Evolutionary conservation across 2,329 filamentous ascomycete species (phyloP).

Genomic region (Fusarium duplospermum): DNA sequence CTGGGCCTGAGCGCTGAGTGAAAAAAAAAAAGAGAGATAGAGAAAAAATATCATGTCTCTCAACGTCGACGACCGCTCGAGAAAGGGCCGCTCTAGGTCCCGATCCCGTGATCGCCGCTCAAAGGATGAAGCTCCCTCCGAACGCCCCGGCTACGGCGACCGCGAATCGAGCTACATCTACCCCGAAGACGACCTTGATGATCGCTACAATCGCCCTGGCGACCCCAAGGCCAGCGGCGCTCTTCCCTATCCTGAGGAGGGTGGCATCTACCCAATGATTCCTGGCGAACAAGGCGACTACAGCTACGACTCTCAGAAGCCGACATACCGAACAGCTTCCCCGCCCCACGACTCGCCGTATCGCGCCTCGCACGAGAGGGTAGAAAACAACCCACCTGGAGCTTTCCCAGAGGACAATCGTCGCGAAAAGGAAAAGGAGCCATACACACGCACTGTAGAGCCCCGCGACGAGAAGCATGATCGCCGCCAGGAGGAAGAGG

Average conservation of each 20-base stretch:
- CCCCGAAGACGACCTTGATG: slow-evolving; percentile 56
- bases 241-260: slow-evolving; percentile 55
- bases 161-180: slow-evolving; percentile 57
- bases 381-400: slow-evolving; percentile 47
- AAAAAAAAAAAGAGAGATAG: not conserved
- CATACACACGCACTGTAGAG: slow-evolving; percentile 26
- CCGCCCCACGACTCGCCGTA: slow-evolving; percentile 51
- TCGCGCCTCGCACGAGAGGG: slow-evolving; percentile 51
- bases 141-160: slow-evolving; percentile 51
- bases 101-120: slow-evolving; percentile 52
- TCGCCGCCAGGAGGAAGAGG: slow-evolving; percentile 37
- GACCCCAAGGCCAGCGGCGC: slow-evolving; percentile 50
- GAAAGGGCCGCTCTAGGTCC: slow-evolving; percentile 62
- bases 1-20: slow-evolving; percentile 9
- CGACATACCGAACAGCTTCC: slow-evolving; percentile 50
- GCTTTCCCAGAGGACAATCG: slow-evolving; percentile 50
- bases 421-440: slow-evolving; percentile 42
- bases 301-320: slow-evolving; percentile 53
- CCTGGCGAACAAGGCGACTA: slow-evolving; percentile 52
- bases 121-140: slow-evolving; percentile 47
- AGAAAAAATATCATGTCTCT: slow-evolving; percentile 59
- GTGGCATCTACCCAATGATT: slow-evolving; percentile 52
- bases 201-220: slow-evolving; percentile 48
- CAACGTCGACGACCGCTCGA: slow-evolving; percentile 57
- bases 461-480: slow-evolving; percentile 18